These are phyloP conservation scores for Solanum infundibuliforme DNA, from an alignment of 257 asterid genomes.

Conservation along the genomic window DNA sequence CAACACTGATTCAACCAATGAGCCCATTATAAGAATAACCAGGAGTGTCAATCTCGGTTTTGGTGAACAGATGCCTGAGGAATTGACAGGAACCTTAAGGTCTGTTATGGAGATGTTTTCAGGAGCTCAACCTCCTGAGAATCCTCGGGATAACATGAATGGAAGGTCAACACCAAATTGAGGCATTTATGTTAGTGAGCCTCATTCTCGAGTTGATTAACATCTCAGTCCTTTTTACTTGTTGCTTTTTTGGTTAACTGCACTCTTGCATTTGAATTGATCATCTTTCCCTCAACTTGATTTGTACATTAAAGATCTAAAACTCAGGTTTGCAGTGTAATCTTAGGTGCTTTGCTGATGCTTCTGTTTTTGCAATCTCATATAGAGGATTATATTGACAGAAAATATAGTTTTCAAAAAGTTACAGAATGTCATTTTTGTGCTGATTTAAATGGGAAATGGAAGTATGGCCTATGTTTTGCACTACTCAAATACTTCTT, in stretches of 20 bases:
- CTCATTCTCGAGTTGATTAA: slow-evolving; percentile 2
- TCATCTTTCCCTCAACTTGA: background rate
- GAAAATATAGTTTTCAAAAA: background rate
- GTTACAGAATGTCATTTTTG: background rate
- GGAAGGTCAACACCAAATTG: slow-evolving; percentile 38
- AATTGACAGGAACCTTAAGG: slow-evolving; percentile 55
- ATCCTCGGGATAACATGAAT: slow-evolving; percentile 25
- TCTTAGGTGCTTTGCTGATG: background rate
- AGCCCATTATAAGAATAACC: slow-evolving; percentile 27
- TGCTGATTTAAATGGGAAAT: background rate
- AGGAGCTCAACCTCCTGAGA: slow-evolving; percentile 29
- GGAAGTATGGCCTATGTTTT: background rate
- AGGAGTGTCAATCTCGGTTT: slow-evolving; percentile 32
- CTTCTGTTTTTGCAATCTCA: background rate
- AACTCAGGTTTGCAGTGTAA: background rate
- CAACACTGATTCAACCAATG: slow-evolving; percentile 11
- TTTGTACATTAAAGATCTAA: background rate
- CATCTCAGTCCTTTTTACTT: background rate
- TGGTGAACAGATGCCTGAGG: slow-evolving; percentile 43
- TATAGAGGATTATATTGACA: background rate
- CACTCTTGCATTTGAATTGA: background rate
- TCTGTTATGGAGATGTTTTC: slow-evolving; percentile 72
- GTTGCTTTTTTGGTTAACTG: background rate
- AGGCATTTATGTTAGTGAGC: background rate
- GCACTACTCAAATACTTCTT: too few relatives aligned